Evolutionary conservation across 140 eudicot species (phyloP).

Genomic region (Erigeron philadelphicus): DNA sequence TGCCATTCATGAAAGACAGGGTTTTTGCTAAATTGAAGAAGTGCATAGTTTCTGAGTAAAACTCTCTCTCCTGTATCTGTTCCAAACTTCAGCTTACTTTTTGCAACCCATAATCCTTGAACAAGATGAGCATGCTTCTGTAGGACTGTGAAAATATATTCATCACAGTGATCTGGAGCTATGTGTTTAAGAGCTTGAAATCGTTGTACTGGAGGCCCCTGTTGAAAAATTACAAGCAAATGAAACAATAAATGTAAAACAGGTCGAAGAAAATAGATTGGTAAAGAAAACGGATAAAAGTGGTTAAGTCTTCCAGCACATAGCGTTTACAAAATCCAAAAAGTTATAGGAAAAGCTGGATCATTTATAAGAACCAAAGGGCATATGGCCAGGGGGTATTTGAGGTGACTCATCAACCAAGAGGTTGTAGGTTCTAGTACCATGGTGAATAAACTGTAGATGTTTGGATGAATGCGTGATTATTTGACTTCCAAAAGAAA

Average conservation of each 20-base stretch:
- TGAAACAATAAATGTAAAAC: slow-evolving; percentile 1
- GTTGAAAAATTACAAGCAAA: slow-evolving; percentile 1
- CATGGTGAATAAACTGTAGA: too few relatives aligned
- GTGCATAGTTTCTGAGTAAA: slow-evolving; percentile 47
- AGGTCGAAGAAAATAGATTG: too few relatives aligned
- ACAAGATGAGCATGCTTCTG: slow-evolving; percentile 48
- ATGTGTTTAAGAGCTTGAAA: slow-evolving; percentile 59
- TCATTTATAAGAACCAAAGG: too few relatives aligned
- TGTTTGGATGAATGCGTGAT: too few relatives aligned
- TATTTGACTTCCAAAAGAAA: too few relatives aligned
- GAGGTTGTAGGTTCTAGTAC: too few relatives aligned
- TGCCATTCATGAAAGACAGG: slow-evolving; percentile 32
- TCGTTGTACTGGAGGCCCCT: slow-evolving; percentile 66
- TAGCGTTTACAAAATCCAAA: too few relatives aligned
- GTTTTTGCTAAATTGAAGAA: slow-evolving; percentile 54
- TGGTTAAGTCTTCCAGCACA: too few relatives aligned
- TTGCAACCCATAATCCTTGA: slow-evolving; percentile 91
- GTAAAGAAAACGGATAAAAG: too few relatives aligned
- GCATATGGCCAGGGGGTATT: too few relatives aligned
- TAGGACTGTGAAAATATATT: slow-evolving; percentile 52
- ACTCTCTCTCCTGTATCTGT: slow-evolving; percentile 35
- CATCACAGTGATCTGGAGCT: slow-evolving; percentile 53
- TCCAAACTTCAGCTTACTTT: slow-evolving; percentile 37
- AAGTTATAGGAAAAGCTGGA: too few relatives aligned
- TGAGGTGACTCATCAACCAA: too few relatives aligned